These are phyloP conservation scores for Tricholoma saponaceum DNA, from an alignment of 768 basidiomycete genomes.

Conservation along the genomic window DNA sequence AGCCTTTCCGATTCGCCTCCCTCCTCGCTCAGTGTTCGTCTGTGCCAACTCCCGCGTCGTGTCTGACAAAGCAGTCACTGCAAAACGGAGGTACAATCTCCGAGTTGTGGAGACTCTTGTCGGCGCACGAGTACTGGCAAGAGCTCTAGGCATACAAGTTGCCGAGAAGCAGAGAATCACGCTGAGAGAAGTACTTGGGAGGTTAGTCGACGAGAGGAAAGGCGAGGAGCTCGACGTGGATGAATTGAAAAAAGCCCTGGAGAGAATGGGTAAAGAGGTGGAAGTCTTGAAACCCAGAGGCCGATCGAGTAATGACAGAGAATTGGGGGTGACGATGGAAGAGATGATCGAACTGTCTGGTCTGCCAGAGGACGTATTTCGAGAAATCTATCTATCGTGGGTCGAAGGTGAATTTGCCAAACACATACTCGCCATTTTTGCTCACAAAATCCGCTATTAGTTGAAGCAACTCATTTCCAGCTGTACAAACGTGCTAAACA, in stretches of 20 bases:
- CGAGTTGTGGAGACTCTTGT: conserved; percentile 90
- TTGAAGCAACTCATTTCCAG: conserved; percentile 78
- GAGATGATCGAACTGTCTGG: conserved; percentile 71
- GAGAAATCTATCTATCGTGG: conserved; percentile 72
- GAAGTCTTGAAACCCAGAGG: conserved; percentile 48
- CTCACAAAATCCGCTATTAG: conserved; percentile 30
- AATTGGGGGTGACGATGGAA: conserved; percentile 65
- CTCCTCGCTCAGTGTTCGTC: conserved; percentile 56
- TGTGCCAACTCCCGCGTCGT: conserved; percentile 83
- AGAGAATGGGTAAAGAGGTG: conserved; percentile 42
- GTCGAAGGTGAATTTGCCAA: conserved; percentile 56
- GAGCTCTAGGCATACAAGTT: conserved; percentile 44
- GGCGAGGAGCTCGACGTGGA: conserved; percentile 43
- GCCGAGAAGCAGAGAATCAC: conserved; percentile 52
- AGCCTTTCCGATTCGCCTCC: conserved; percentile 64
- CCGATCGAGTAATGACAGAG: conserved; percentile 26
- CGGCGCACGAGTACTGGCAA: conserved; percentile 70
- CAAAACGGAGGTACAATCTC: conserved; percentile 79
- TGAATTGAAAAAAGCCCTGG: conserved; percentile 43
- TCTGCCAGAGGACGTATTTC: conserved; percentile 49
- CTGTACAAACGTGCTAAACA: conserved; percentile 81
- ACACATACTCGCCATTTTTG: conserved; percentile 2
- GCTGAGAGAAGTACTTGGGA: conserved; percentile 61
- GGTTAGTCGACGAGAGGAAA: conserved; percentile 44
- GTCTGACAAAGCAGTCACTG: conserved; percentile 74